Conservation (phyloP, 805 yeast genomes). For the Tanozyma kutaoensis region DNA sequence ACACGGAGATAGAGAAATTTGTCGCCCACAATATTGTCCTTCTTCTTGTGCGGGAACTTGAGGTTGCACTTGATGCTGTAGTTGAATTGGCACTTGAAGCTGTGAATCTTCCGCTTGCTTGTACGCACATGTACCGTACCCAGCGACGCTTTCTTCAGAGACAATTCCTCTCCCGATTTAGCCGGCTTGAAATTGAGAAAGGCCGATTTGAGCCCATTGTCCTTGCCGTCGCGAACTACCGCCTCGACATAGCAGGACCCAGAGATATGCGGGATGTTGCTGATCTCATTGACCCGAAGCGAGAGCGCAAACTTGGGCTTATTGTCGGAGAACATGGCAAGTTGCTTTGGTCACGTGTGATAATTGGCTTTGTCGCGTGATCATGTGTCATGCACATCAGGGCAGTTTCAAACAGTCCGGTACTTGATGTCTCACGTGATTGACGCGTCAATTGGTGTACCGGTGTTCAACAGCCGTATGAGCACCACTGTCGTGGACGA, state of each 20-base stretch:
- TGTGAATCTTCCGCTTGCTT: slow-evolving; percentile 17
- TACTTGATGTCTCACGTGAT: no score
- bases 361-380: no score
- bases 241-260: slow-evolving; percentile 56
- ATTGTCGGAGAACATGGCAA: slow-evolving; percentile 12
- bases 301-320: slow-evolving; percentile 52
- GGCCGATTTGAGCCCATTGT: slow-evolving; percentile 10
- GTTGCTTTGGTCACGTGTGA: no score
- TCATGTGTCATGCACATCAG: no score
- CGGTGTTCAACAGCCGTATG: no score
- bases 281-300: slow-evolving; percentile 50
- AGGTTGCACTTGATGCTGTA: slow-evolving; percentile 20
- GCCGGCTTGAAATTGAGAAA: slow-evolving; percentile 4
- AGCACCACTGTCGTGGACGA: no score
- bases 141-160: neutral
- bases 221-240: slow-evolving; percentile 49
- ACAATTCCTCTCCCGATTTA: no score
- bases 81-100: slow-evolving; percentile 26
- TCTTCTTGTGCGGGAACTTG: slow-evolving; percentile 25
- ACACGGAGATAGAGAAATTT: slow-evolving; percentile 28
- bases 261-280: slow-evolving; percentile 73
- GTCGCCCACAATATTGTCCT: slow-evolving; percentile 24
- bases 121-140: slow-evolving; percentile 15
- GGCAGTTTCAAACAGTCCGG: no score
- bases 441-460: no score